Conservation (phyloP, 495 filamentous ascomycete genomes). For the Penicillium goetzii region DNA sequence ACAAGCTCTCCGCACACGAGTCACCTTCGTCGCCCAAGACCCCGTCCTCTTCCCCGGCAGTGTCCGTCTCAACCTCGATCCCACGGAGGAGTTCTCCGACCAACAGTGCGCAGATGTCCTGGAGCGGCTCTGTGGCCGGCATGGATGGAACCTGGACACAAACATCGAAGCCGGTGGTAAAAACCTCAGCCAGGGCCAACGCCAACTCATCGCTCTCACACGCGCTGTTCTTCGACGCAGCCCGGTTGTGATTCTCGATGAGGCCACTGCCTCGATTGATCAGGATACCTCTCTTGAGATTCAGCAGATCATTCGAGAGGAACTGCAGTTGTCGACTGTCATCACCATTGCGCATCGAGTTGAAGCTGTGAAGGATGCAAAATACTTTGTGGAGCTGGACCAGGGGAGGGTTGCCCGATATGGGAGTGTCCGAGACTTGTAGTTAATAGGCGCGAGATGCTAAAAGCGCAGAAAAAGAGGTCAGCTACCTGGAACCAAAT, state of each 20-base stretch:
- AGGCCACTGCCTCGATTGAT: slow-evolving; percentile 88
- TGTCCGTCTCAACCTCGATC: slow-evolving; percentile 63
- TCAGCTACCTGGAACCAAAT: background rate
- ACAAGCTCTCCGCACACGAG: slow-evolving; percentile 59
- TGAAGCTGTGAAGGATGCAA: slow-evolving; percentile 77
- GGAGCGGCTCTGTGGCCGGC: slow-evolving; percentile 51
- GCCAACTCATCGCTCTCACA: slow-evolving; percentile 63
- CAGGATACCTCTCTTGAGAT: slow-evolving; percentile 75
- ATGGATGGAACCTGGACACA: slow-evolving; percentile 58
- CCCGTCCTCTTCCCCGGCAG: slow-evolving; percentile 65
- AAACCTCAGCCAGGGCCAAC: slow-evolving; percentile 64
- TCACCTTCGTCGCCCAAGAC: slow-evolving; percentile 69
- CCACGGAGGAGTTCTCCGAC: slow-evolving; percentile 50
- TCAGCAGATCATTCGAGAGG: slow-evolving; percentile 73
- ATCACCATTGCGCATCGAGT: slow-evolving; percentile 85
- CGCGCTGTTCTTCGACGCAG: slow-evolving; percentile 61
- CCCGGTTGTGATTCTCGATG: slow-evolving; percentile 68
- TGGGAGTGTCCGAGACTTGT: slow-evolving; percentile 39
- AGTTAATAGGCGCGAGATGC: background rate
- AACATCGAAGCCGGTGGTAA: slow-evolving; percentile 60
- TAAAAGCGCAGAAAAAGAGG: background rate
- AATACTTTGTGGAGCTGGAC: slow-evolving; percentile 72
- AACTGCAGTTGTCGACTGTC: slow-evolving; percentile 77
- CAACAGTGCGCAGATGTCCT: slow-evolving; percentile 55
- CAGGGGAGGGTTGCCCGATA: slow-evolving; percentile 56